These are phyloP conservation scores for Aspergillaceae sp. DNA, from an alignment of 2,329 filamentous ascomycete species.

Conservation along the genomic window DNA sequence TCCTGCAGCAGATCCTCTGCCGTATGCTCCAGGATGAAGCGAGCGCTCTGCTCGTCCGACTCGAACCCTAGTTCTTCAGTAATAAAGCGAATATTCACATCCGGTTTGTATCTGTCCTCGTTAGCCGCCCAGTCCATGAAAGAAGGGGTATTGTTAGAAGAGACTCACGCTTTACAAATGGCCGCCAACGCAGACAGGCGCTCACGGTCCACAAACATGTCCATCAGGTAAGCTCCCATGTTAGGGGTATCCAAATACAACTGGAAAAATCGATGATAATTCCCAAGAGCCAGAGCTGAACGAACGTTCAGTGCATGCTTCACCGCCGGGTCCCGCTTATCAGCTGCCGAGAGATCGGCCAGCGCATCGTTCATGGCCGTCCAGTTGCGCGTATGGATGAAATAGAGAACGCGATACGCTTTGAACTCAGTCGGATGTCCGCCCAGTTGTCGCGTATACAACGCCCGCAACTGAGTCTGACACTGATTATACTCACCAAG, in stretches of 20 bases:
- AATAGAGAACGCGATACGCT: conserved; percentile 98
- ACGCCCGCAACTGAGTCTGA: conserved; percentile 88
- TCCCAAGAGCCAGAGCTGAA: conserved; percentile 82
- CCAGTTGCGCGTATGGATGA: conserved; percentile 97
- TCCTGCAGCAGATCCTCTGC: conserved; percentile 70
- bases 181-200: conserved; percentile 81
- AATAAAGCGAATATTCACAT: conserved; percentile 80
- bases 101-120: conserved; percentile 71
- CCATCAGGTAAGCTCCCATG: conserved; percentile 97
- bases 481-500: conserved; percentile 99
- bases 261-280: conserved; percentile 97
- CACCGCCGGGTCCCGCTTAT: conserved; percentile 76
- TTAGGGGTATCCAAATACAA: conserved; percentile 89
- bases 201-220: conserved; percentile 96
- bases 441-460: conserved; percentile 79
- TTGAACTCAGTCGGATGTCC: conserved; percentile 93
- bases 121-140: conserved; percentile 37
- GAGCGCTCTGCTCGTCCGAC: conserved; percentile 78
- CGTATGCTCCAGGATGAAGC: conserved; percentile 77
- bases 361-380: conserved; percentile 96
- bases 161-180: conserved; percentile 87
- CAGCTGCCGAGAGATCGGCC: conserved; percentile 96
- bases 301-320: conserved; percentile 88
- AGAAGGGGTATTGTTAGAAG: neutral
- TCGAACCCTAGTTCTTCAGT: conserved; percentile 96